Percentiles rank a stretch among this genome's conserved stretches.
phyloP scores from a whole-genome alignment of 192 early-diverging fungal genomes.

The Gaertneriomyces sp. region DNA sequence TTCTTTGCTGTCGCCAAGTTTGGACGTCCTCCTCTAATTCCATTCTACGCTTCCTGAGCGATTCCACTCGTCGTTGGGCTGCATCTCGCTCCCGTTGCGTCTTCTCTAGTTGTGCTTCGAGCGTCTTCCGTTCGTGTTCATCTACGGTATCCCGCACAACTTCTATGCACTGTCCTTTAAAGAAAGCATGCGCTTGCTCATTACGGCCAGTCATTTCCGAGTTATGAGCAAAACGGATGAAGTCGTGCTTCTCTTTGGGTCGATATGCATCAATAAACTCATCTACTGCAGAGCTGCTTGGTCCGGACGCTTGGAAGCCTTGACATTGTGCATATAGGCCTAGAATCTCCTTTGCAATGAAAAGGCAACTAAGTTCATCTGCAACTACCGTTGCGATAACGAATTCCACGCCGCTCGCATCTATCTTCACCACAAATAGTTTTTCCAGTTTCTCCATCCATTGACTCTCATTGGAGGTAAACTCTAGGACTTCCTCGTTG shows the following conservation, averaged over 20 bases:
- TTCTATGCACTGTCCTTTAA: constrained; percentile 45
- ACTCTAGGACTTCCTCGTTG: constrained; percentile 17
- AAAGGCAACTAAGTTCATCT: constrained; percentile 33
- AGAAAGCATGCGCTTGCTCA: constrained; percentile 34
- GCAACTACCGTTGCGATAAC: constrained; percentile 27
- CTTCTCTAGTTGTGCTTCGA: constrained; percentile 36
- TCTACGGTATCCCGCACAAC: constrained; percentile 41
- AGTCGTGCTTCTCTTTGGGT: constrained; percentile 34
- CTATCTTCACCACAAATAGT: neutral
- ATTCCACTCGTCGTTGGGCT: constrained; percentile 26
- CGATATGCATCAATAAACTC: constrained; percentile 18
- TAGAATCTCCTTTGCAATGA: constrained; percentile 37
- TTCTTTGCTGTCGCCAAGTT: constrained; percentile 32
- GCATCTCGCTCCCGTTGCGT: constrained; percentile 29
- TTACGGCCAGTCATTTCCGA: constrained; percentile 12
- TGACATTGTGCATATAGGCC: constrained; percentile 32
- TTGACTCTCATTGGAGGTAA: neutral
- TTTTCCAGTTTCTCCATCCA: constrained; percentile 11
- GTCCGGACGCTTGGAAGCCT: neutral
- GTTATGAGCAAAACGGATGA: constrained; percentile 42
- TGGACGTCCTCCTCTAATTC: constrained; percentile 40
- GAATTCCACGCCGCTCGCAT: constrained; percentile 21
- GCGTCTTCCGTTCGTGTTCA: constrained; percentile 25
- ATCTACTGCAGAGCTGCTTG: neutral
- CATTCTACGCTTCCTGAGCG: constrained; percentile 31